Evolutionary conservation across 768 basidiomycete genomes (phyloP).

Genomic region (Rhizopogon salebrosus): DNA sequence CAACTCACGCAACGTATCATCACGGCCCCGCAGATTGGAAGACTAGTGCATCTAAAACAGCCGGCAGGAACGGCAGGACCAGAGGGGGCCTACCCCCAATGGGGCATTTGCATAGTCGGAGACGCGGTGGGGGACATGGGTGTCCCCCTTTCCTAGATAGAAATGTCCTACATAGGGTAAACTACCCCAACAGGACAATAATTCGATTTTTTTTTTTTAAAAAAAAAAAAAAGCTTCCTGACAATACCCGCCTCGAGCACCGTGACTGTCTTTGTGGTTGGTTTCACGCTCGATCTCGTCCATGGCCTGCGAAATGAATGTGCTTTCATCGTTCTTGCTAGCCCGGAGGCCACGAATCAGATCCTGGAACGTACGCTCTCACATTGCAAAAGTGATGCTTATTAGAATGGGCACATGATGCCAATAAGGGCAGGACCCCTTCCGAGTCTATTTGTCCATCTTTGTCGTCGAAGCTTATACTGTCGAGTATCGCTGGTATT

Average conservation of each 20-base stretch:
- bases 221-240: conserved; percentile 89
- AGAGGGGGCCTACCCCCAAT: background rate
- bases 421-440: too few species aligned
- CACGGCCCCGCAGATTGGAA: too few species aligned
- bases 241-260: conserved; percentile 93
- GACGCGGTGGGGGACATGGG: background rate
- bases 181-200: too few species aligned
- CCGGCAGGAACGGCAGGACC: conserved; percentile 1
- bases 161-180: too few species aligned
- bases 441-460: too few species aligned
- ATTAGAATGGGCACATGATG: too few species aligned
- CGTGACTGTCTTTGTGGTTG: conserved; percentile 91
- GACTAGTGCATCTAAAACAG: too few species aligned
- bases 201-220: too few species aligned
- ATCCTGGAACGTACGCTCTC: conserved; percentile 94
- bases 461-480: too few species aligned
- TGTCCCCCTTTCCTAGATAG: background rate
- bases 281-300: conserved; percentile 92
- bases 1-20: too few species aligned
- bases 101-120: background rate
- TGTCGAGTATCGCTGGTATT: background rate
- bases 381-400: conserved; percentile 47
- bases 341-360: conserved; percentile 93
- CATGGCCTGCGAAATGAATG: conserved; percentile 90
- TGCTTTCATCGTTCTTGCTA: conserved; percentile 89